Evolutionary conservation across 352 stramenopile species (phyloP).

Genomic region (Pythium folliculosum): DNA sequence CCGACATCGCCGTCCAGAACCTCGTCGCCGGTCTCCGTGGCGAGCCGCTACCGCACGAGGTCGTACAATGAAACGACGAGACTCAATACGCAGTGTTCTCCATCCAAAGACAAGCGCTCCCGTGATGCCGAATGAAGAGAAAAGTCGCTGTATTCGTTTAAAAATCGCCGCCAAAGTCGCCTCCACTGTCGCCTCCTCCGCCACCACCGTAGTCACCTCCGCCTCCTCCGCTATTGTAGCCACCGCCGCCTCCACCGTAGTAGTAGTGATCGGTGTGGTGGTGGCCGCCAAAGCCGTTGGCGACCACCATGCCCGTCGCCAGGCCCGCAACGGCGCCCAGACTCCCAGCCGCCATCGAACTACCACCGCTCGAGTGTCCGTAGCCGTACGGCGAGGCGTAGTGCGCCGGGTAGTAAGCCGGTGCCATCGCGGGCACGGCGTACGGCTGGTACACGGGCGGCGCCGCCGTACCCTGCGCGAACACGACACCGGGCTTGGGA

Average conservation of each 20-base stretch:
- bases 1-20: conserved; percentile 70
- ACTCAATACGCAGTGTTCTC: background rate
- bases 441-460: conserved; percentile 8
- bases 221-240: conserved; percentile 2
- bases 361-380: conserved; percentile 7
- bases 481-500: conserved; percentile 5
- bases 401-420: conserved; percentile 7
- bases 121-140: too few species aligned
- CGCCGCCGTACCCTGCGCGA: background rate
- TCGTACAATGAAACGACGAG: conserved; percentile 10
- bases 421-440: conserved; percentile 5
- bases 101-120: background rate
- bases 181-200: conserved; percentile 1
- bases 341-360: background rate
- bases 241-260: background rate
- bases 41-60: conserved; percentile 44
- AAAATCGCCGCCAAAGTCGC: conserved; percentile 20
- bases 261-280: background rate
- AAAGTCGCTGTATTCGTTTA: background rate
- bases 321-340: conserved; percentile 12
- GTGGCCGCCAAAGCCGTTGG: conserved; percentile 13
- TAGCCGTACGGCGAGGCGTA: conserved; percentile 13
- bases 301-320: conserved; percentile 16
- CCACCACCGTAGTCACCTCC: background rate
- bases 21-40: conserved; percentile 51